phyloP scores from a whole-genome alignment of 306 rosid species.

The Pterocarpus santalinus region DNA sequence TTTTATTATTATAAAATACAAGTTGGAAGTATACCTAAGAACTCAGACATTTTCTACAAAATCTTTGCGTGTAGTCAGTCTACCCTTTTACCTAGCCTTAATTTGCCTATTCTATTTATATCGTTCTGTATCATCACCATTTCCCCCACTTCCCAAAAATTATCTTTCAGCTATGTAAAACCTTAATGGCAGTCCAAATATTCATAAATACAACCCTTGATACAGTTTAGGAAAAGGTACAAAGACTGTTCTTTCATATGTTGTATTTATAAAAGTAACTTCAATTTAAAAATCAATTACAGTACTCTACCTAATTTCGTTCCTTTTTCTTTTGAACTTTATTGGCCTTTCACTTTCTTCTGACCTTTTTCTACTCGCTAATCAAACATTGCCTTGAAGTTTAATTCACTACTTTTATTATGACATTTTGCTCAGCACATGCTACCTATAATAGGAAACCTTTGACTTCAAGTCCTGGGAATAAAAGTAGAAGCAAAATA shows the following conservation, averaged over 20 bases:
- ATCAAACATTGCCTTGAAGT: neutral
- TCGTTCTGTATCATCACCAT: neutral
- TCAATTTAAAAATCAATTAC: neutral
- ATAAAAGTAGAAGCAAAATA: neutral
- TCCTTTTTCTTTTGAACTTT: constrained; percentile 24
- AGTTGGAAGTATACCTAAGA: too few species aligned
- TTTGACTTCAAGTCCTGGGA: constrained; percentile 1
- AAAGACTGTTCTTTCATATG: neutral
- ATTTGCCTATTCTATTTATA: too few species aligned
- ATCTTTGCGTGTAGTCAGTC: too few species aligned
- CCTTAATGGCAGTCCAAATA: neutral
- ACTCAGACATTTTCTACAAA: too few species aligned
- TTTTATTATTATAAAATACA: too few species aligned
- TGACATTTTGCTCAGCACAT: neutral
- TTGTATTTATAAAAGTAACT: neutral
- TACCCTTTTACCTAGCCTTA: too few species aligned
- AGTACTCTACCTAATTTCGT: neutral
- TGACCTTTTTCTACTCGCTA: neutral
- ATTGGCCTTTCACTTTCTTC: constrained; percentile 18
- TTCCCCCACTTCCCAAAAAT: neutral
- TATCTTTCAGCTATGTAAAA: neutral
- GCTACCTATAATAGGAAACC: constrained; percentile 7
- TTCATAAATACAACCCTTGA: neutral
- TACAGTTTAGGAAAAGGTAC: neutral
- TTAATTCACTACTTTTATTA: neutral